A percentile compares a stretch with the other conserved stretches of the same genome.
phyloP scores from a whole-genome alignment of 2,329 filamentous ascomycete genomes.

The Alternaria triticina region DNA sequence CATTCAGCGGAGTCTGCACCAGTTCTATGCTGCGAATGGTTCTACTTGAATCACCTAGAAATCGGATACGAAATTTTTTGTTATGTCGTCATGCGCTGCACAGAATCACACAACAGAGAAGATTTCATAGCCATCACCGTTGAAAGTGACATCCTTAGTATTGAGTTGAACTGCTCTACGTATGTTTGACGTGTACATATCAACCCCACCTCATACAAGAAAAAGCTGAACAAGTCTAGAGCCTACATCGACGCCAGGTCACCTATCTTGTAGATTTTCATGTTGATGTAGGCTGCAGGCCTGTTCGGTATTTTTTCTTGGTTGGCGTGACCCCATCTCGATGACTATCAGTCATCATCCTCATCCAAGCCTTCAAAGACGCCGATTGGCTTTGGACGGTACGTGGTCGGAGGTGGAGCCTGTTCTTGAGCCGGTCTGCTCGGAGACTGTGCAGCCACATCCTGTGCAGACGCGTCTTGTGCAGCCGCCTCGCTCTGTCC shows the following conservation, averaged over 20 bases:
- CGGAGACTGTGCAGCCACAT: background rate
- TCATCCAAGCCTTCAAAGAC: conserved; percentile 11
- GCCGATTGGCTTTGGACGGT: conserved; percentile 1
- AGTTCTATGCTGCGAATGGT: background rate
- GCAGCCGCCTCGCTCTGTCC: background rate
- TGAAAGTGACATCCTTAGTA: background rate
- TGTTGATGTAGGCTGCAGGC: too few relatives aligned
- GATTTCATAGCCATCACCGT: background rate
- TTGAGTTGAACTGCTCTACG: background rate
- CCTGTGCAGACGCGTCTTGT: background rate
- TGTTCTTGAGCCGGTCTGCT: background rate
- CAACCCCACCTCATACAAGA: background rate
- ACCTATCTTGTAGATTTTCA: too few relatives aligned
- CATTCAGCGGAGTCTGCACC: too few relatives aligned
- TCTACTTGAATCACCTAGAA: background rate
- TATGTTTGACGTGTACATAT: background rate
- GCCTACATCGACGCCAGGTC: too few relatives aligned
- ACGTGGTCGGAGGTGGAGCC: background rate
- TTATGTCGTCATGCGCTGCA: background rate
- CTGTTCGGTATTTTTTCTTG: too few relatives aligned
- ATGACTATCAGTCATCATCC: background rate
- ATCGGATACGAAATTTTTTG: background rate
- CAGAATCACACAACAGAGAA: background rate
- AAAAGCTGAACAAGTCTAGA: too few relatives aligned
- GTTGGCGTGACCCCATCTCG: background rate